Base-by-base conservation (phyloP, 2,329 filamentous ascomycete genomes). In the Fusarium hostae region DNA sequence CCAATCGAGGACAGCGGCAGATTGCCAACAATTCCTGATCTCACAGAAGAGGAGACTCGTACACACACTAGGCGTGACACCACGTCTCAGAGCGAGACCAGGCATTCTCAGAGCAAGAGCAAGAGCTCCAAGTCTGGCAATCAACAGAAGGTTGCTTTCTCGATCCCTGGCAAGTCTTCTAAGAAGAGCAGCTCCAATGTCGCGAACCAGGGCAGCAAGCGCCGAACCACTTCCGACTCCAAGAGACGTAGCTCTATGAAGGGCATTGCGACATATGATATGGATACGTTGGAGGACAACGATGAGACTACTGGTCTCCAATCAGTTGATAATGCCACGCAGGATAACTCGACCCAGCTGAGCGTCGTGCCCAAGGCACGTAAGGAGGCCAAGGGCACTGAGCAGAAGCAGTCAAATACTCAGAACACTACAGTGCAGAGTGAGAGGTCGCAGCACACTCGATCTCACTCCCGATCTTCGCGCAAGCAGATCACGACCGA, bases 201-300 rank as follows among this genome's bases (percentile, higher is more conserved):
- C 13, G 82, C 82, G 12, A 84, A 84, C 70, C 79, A 80, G 55
- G 81, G 82, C 16, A 84, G 83, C 79, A 84, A 84, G 75, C 81
- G 82, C 11, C 80, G 81, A 52, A 80, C 63, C 34, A 63, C 66
- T 22, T 70, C 75, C 4, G 71, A 77, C 55, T 66, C 70, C n/a
- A 74, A 73, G 48, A 68, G 66, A 18, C 71, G 68, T 45, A 70
- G 57, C 24, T 60, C 67, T 22, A 48, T 70, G 13, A 79, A 78
- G 63, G 72, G 66, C 16, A 48, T 75, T 34, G 69, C 73, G 2
- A 62, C 68, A 6, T 66, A 67, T 28, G 75, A 77, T 5, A 61
- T 76, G 47, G 76, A 80, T 32, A 72, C 73, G 9, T 69, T 78
- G 24, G 75, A 77, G 12, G 79, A 81, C 6, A 71, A 74, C 24